phyloP scores from a whole-genome alignment of 2,329 filamentous ascomycete species.

The Fusarium luffae region DNA sequence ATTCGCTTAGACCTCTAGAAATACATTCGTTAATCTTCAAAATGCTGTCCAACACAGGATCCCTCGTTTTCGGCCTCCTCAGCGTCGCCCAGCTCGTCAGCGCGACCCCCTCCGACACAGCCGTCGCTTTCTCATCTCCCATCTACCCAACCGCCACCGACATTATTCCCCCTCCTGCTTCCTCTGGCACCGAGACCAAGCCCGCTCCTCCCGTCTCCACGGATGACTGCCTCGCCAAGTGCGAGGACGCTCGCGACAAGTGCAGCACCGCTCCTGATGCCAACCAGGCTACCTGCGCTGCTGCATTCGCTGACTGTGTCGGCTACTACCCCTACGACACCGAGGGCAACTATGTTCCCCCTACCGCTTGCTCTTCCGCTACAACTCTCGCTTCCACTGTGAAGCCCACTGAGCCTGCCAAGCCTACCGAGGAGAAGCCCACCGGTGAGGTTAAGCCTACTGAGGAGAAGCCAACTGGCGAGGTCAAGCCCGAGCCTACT shows the following conservation, averaged over 20 bases:
- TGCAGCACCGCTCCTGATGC: not conserved
- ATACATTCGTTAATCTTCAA: not conserved
- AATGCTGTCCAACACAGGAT: conserved; percentile 24
- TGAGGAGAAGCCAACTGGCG: not conserved
- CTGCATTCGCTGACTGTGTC: not conserved
- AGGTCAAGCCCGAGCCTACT: not conserved
- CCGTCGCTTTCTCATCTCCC: not conserved
- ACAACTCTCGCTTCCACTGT: not conserved
- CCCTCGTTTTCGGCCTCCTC: conserved; percentile 11
- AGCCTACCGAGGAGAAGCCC: not conserved
- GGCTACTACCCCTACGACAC: conserved; percentile 4
- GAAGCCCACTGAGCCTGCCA: conserved; percentile 9
- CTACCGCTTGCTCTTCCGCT: conserved; percentile 12
- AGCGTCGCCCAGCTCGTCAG: conserved; percentile 8
- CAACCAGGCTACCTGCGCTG: conserved; percentile 12
- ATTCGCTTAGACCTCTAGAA: not conserved
- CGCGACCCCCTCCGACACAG: not conserved
- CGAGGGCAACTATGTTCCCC: not conserved
- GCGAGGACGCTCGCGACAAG: not conserved
- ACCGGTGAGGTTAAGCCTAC: not conserved
- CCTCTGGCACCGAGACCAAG: not conserved
- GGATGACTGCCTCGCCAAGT: conserved; percentile 9
- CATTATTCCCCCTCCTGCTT: not conserved
- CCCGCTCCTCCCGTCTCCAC: not conserved
- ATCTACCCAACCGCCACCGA: conserved; percentile 16